Base-by-base conservation (phyloP, 164 flowering plant genomes). In the Magnolia sinica region DNA sequence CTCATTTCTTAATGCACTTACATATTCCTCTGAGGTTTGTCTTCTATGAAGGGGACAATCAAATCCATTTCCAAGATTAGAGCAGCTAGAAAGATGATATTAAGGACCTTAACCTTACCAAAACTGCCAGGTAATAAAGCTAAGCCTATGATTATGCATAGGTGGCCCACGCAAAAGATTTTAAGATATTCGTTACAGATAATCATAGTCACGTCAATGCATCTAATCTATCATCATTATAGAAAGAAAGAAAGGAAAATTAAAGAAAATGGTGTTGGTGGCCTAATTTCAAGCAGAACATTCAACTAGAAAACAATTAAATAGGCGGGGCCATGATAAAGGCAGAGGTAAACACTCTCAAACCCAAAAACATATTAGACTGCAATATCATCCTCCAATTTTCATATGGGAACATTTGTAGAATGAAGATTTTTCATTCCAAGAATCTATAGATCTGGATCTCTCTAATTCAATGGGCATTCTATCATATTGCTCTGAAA, bases 21-120 rank as follows among this genome's bases (percentile, higher is more conserved):
- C 2, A 37, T 59, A 27, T 27, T 29, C 20, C 50, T 50, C 64
- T 74, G 27, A 63, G 65, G 22, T 64, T 64, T 74, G 69, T 64
- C 76, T 64, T 74, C 59, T 1, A 16, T 20, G 69, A 20, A 64
- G 76, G 76, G 59, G 55, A 74, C 70, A 64, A 45, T 64, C 76
- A 49, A 74, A 74, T 74, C 70, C 58, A 65, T 22, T 66, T 74
- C 49, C 22, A 7, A 51, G 20, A 74, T 73, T 45, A 59, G 27
- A 66, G 58, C 7, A 50, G 49, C 24, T 65, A 23, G 76, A 64
- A 61, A 31, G 52, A 63, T 64, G 68, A 73, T 24, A 45, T 7
- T 1, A 59, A 73, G 68, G 49, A 8, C 68, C 63, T 20, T 29
- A 64, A 63, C 68, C 76, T 61, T 55, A 64, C 51, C 19, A 45